Base-by-base conservation (phyloP, 2,329 filamentous ascomycete genomes). In the Diaporthe sp. region DNA sequence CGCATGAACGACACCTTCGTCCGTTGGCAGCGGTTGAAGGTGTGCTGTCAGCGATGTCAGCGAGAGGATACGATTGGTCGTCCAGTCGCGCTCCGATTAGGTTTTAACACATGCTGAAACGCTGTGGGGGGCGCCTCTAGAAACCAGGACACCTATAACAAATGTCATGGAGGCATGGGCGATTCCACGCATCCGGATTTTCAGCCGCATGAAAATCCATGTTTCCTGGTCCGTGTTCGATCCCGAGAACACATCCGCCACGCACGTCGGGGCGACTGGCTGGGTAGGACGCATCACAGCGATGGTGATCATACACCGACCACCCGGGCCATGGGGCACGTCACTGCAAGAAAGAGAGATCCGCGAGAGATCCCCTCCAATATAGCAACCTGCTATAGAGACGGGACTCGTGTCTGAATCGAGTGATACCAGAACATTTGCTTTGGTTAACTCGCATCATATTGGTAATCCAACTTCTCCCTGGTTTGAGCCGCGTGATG, bases 291-390 rank as follows among this genome's bases (percentile, higher is more conserved):
- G 65, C 49, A 70, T 55, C 46, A 70, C 34, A 55, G 49, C n/a
- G n/a, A 55, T 70, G 65, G 49, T 70, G 65, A 70, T 70, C 65
- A 70, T 37, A 70, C 65, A 70, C 46, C 65, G 49, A 55, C 51
- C 49, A 55, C 37, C 49, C 65, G 31, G 65, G 31, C 31, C 65
- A 68, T 39, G 65, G 31, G 65, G 15, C 65, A 39, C 17, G 34
- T 53, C n/a, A 13, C n/a, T 70, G 65, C 49, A 70, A 55, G 46
- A 13, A 55, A 70, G 65, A 55, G 22, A 70, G 49, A 55, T 70
- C 65, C 31, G n/a, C 65, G 10, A 70, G 34, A 42, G 65, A 70
- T 70, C 65, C 51, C 65, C 65, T 19, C 49, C 49, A 31, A 55
- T 70, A 70, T 28, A 15, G 31, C 51, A 42, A n/a, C 37, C 7